Conservation (phyloP, 805 yeast species). For the Saturnispora ahearnii region DNA sequence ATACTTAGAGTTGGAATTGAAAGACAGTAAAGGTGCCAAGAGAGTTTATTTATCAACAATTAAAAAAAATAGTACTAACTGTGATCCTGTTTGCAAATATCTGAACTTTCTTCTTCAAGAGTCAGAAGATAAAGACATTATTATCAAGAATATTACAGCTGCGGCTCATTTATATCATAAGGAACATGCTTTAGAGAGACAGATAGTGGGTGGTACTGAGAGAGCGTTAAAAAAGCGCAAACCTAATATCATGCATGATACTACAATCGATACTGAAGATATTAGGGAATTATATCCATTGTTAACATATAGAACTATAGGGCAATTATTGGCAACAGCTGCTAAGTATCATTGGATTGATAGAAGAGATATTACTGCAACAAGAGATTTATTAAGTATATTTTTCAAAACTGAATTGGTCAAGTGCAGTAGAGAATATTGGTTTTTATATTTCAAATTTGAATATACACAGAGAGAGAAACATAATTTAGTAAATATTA, state of each 20-base stretch:
- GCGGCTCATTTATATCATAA: constrained; percentile 14
- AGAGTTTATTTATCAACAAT: constrained; percentile 17
- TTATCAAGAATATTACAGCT: constrained; percentile 10
- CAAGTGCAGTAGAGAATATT: constrained; percentile 38
- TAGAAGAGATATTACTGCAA: constrained; percentile 14
- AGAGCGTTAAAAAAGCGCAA: constrained; percentile 1
- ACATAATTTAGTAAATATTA: constrained; percentile 35
- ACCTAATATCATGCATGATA: neutral
- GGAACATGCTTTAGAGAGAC: constrained; percentile 4
- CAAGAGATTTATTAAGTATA: constrained; percentile 21
- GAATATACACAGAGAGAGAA: constrained; percentile 39
- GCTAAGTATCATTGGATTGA: constrained; percentile 22
- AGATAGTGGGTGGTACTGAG: neutral
- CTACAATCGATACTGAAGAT: constrained; percentile 8
- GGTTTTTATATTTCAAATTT: constrained; percentile 49
- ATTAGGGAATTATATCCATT: constrained; percentile 13
- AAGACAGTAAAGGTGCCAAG: constrained; percentile 16
- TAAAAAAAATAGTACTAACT: constrained; percentile 5
- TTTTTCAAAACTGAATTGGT: constrained; percentile 27
- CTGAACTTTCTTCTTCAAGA: constrained; percentile 9
- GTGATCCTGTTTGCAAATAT: constrained; percentile 9
- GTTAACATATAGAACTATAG: constrained; percentile 18
- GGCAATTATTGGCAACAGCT: constrained; percentile 24
- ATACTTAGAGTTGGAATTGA: constrained; percentile 16
- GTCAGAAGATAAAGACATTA: constrained; percentile 5